These are phyloP conservation scores for Oenanthe javanica DNA, from an alignment of 140 eudicot species.

Conservation along the genomic window DNA sequence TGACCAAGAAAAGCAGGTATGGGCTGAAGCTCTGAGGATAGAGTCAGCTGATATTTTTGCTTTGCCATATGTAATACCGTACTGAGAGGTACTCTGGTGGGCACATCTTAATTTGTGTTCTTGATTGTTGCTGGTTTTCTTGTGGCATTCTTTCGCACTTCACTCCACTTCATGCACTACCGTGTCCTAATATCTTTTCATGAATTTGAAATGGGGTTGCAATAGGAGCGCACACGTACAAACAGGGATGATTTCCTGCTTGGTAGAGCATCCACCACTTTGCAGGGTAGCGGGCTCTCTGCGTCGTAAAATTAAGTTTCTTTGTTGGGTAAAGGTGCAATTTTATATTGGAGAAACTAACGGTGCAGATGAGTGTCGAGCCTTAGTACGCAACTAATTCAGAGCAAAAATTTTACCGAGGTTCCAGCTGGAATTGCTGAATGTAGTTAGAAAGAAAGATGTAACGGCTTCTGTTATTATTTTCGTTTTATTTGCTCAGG, in stretches of 20 bases:
- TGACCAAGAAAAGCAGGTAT: conserved; percentile 30
- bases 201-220: neutral
- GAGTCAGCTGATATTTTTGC: conserved; percentile 65
- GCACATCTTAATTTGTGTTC: neutral
- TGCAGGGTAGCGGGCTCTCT: neutral
- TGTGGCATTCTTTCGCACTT: conserved; percentile 10
- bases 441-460: conserved; percentile 12
- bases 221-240: conserved; percentile 8
- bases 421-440: conserved; percentile 8
- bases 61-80: conserved; percentile 76
- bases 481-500: conserved; percentile 31
- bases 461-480: conserved; percentile 35
- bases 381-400: neutral
- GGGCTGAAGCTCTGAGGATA: conserved; percentile 73
- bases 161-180: neutral
- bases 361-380: neutral
- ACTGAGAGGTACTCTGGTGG: conserved; percentile 30
- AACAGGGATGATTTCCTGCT: neutral
- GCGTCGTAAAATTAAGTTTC: neutral
- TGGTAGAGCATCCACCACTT: neutral
- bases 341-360: neutral
- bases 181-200: neutral
- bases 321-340: neutral
- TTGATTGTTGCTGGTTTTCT: neutral
- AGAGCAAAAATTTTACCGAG: neutral